Conservation (phyloP, 108 stramenopile genomes). For the Skeletonema grethae region DNA sequence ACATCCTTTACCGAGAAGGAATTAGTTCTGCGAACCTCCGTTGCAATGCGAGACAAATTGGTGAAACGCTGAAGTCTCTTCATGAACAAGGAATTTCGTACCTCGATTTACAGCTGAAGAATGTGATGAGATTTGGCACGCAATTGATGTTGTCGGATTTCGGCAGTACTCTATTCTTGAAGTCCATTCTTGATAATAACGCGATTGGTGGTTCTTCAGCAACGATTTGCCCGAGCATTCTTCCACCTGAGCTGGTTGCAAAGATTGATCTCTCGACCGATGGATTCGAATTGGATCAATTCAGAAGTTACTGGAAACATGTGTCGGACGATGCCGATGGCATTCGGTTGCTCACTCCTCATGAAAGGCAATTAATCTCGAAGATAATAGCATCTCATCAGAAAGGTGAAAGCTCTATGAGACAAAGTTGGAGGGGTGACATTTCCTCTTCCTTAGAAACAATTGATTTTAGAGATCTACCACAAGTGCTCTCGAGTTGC, state of each 20-base stretch:
- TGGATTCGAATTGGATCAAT: slow-evolving; percentile 9
- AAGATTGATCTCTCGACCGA: slow-evolving; percentile 19
- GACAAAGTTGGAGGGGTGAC: slow-evolving; percentile 39
- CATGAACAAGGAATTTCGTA: slow-evolving; percentile 59
- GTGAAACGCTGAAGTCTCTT: slow-evolving; percentile 51
- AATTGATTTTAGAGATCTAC: slow-evolving; percentile 47
- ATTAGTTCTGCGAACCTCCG: slow-evolving; percentile 21
- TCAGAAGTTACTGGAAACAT: slow-evolving; percentile 31
- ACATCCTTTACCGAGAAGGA: slow-evolving; percentile 37
- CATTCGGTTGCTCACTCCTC: slow-evolving; percentile 24
- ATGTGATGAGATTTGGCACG: slow-evolving; percentile 22
- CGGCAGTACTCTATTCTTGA: slow-evolving; percentile 56
- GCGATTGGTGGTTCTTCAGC: slow-evolving; percentile 54
- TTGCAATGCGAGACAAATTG: slow-evolving; percentile 46
- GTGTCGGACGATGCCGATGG: slow-evolving; percentile 31
- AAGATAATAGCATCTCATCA: slow-evolving; percentile 51
- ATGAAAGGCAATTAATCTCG: slow-evolving; percentile 38
- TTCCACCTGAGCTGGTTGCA: slow-evolving; percentile 49
- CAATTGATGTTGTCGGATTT: slow-evolving; percentile 39
- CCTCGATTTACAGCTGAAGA: slow-evolving; percentile 21
- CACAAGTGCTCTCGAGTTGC: slow-evolving; percentile 24
- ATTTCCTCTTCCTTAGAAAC: slow-evolving; percentile 46
- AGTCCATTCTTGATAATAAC: slow-evolving; percentile 38
- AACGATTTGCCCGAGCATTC: slow-evolving; percentile 47
- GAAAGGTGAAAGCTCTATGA: slow-evolving; percentile 46